Conservation (phyloP, 1,284 basidiomycete species). For the Mrakiaceae sp. region DNA sequence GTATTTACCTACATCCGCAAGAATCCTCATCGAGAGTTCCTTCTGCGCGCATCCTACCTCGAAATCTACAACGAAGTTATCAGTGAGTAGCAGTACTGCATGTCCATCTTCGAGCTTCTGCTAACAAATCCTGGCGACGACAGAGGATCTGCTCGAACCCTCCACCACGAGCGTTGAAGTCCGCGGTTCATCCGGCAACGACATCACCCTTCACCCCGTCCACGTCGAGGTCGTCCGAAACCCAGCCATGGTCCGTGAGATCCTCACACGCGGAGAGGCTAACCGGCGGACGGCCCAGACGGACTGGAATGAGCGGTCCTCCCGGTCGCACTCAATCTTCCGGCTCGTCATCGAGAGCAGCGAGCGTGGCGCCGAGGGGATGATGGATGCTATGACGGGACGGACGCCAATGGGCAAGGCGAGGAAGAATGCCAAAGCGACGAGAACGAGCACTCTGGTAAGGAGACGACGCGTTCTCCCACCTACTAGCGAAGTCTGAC, state of each 20-base stretch:
- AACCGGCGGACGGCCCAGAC: constrained; percentile 85
- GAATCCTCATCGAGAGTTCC: constrained; percentile 66
- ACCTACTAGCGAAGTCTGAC: neutral
- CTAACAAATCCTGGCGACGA: no score
- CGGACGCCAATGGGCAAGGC: constrained; percentile 20
- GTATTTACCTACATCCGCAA: constrained; percentile 62
- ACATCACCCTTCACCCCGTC: constrained; percentile 56
- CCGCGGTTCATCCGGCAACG: constrained; percentile 33
- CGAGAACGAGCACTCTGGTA: constrained; percentile 60
- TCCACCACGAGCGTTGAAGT: constrained; percentile 18
- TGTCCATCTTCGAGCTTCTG: no score
- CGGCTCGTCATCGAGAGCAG: constrained; percentile 52
- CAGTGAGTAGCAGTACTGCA: constrained; percentile 47
- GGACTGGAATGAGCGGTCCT: constrained; percentile 93
- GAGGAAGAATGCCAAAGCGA: constrained; percentile 29
- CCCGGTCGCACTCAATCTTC: constrained; percentile 85
- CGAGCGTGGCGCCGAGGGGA: constrained; percentile 37
- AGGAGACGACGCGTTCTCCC: constrained; percentile 21
- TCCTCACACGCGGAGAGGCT: constrained; percentile 73
- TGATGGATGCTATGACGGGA: neutral
- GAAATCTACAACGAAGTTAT: constrained; percentile 96
- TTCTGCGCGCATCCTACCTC: constrained; percentile 85
- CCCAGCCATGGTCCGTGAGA: constrained; percentile 69
- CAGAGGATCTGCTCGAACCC: constrained; percentile 28
- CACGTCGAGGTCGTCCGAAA: constrained; percentile 86